A percentile compares a stretch with the other conserved stretches of the same genome.
phyloP scores from a whole-genome alignment of 2,329 filamentous ascomycete genomes.

The Gaeumannomyces tritici region DNA sequence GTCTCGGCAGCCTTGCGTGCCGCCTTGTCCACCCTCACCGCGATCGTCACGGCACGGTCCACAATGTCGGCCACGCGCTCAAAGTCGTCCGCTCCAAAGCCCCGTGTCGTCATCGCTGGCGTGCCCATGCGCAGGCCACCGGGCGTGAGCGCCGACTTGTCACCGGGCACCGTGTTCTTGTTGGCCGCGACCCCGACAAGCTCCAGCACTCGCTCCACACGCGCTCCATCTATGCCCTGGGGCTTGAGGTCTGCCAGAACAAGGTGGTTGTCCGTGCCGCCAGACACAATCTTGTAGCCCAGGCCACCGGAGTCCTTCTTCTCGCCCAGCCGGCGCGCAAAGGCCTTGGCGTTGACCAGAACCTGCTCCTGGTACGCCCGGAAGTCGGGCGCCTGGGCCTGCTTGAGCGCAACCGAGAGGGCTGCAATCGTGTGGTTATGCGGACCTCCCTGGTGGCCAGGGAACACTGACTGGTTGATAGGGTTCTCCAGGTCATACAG shows the following conservation, averaged over 20 bases:
- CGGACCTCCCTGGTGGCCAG: conserved; percentile 92
- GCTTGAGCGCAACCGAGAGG: conserved; percentile 86
- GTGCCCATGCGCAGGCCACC: conserved; percentile 91
- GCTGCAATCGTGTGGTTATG: conserved; percentile 99
- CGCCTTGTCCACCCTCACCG: conserved; percentile 64
- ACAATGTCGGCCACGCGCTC: conserved; percentile 76
- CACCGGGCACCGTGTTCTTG: conserved; percentile 97
- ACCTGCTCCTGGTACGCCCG: conserved; percentile 86
- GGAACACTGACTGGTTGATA: conserved; percentile 96
- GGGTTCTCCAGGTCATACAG: conserved; percentile 85
- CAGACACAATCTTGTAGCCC: conserved; percentile 82
- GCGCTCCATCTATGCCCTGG: conserved; percentile 76
- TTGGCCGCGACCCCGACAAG: conserved; percentile 94
- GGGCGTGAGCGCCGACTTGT: conserved; percentile 86
- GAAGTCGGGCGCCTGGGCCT: conserved; percentile 84
- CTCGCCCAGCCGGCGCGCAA: conserved; percentile 59
- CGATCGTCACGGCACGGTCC: conserved; percentile 72
- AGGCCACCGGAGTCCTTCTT: conserved; percentile 66
- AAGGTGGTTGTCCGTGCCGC: conserved; percentile 95
- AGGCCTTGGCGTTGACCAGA: conserved; percentile 80
- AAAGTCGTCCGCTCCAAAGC: conserved; percentile 86
- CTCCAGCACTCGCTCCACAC: conserved; percentile 84
- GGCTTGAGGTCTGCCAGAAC: conserved; percentile 87
- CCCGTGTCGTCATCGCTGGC: conserved; percentile 94
- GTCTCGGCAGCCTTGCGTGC: conserved; percentile 60